A percentile compares a stretch with the other conserved stretches of the same genome.
Evolutionary conservation across 139 green algal species (phyloP).

Genomic region (Marvania coccoides): DNA sequence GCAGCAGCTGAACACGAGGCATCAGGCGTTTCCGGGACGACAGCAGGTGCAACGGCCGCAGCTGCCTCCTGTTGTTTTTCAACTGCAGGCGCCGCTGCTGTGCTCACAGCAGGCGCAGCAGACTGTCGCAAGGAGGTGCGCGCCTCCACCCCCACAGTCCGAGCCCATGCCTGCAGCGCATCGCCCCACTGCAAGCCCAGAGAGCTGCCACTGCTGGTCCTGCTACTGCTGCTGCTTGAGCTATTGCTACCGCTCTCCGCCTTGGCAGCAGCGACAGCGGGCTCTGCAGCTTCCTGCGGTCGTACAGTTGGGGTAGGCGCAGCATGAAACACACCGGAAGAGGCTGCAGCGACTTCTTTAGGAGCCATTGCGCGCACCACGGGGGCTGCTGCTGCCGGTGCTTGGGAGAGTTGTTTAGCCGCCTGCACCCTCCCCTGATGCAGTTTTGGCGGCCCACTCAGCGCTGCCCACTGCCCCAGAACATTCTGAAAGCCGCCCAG

Average conservation of each 20-base stretch:
- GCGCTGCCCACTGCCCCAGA: no score
- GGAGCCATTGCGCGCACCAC: neutral
- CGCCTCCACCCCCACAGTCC: neutral
- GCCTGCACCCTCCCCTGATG: neutral
- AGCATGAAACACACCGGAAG: no score
- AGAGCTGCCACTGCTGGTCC: slow-evolving; percentile 1
- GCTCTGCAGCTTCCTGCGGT: neutral
- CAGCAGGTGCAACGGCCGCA: neutral
- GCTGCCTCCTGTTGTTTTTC: neutral
- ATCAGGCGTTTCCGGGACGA: no score
- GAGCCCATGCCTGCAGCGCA: slow-evolving; percentile 14
- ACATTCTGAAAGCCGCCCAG: neutral
- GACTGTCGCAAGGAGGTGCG: neutral
- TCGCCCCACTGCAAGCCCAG: slow-evolving; percentile 29
- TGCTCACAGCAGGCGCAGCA: neutral
- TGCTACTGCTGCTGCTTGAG: neutral
- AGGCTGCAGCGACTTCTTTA: neutral
- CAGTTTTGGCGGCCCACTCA: no score
- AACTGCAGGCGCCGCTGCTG: neutral
- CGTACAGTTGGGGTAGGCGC: no score
- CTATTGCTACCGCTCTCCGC: neutral
- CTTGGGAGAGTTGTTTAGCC: neutral
- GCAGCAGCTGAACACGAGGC: no score
- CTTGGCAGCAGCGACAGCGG: neutral
- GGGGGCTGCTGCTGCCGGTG: neutral